A percentile compares a stretch with the other conserved stretches of the same genome.
Conservation (phyloP, 2,329 filamentous ascomycete species). For the Fusarium camptoceras region DNA sequence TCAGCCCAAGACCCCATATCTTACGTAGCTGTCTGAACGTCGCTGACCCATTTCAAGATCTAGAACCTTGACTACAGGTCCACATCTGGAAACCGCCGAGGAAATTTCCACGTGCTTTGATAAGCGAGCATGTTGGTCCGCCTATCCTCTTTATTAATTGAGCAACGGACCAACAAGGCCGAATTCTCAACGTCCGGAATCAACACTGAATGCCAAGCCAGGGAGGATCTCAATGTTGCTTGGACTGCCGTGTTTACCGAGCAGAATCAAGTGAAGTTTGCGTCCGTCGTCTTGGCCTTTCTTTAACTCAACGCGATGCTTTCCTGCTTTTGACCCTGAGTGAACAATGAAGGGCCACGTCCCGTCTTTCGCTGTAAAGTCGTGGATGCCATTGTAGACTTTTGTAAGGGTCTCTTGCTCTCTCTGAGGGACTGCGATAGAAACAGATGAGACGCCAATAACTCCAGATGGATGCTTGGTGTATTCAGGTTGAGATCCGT, state of each 20-base stretch:
- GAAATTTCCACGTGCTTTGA: background rate
- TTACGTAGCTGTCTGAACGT: background rate
- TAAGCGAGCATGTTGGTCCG: background rate
- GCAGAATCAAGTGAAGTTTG: slow-evolving; percentile 4
- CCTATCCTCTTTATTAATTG: background rate
- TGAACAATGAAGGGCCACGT: slow-evolving; percentile 25
- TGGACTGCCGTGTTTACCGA: background rate
- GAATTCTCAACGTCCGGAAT: background rate
- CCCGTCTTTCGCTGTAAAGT: rapidly evolving
- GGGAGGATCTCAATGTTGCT: slow-evolving; percentile 12
- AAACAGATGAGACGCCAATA: background rate
- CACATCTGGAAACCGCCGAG: background rate
- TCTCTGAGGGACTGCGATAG: background rate
- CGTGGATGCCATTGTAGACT: slow-evolving; percentile 28
- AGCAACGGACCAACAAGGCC: background rate
- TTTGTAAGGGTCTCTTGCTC: background rate
- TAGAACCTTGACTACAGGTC: background rate
- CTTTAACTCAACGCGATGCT: background rate
- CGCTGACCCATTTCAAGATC: background rate
- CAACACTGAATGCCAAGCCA: slow-evolving; percentile 9
- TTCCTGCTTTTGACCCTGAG: slow-evolving; percentile 9
- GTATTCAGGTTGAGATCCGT: background rate
- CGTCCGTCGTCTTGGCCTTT: background rate
- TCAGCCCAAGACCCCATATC: background rate
- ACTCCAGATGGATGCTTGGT: slow-evolving; percentile 21